Conservation (phyloP, 2,329 filamentous ascomycete species). For the Colletotrichum limetticola region DNA sequence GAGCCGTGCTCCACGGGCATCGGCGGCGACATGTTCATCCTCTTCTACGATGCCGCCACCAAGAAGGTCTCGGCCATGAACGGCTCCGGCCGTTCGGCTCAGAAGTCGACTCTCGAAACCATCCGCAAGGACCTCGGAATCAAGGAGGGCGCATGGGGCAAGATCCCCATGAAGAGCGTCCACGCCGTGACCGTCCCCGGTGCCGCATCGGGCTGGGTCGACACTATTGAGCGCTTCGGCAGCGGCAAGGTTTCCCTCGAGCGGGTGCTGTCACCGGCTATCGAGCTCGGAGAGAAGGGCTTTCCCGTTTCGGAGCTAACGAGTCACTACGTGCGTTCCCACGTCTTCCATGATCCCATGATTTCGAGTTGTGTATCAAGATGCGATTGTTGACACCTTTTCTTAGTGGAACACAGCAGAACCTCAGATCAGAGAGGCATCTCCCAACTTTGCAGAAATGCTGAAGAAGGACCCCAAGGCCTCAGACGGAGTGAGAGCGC, state of each 20-base stretch:
- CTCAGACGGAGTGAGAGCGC: slow-evolving; percentile 77
- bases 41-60: slow-evolving; percentile 87
- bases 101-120: slow-evolving; percentile 73
- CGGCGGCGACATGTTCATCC: slow-evolving; percentile 96
- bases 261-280: slow-evolving; percentile 84
- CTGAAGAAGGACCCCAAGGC: slow-evolving; percentile 80
- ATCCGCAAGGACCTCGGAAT: slow-evolving; percentile 77
- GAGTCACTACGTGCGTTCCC: slow-evolving; percentile 69
- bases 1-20: slow-evolving; percentile 95
- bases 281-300: slow-evolving; percentile 86
- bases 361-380: too few species aligned
- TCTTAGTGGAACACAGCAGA: slow-evolving; percentile 85
- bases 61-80: slow-evolving; percentile 89
- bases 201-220: slow-evolving; percentile 92
- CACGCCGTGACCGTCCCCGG: slow-evolving; percentile 90
- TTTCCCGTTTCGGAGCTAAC: slow-evolving; percentile 89
- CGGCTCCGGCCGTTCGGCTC: slow-evolving; percentile 87
- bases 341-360: too few species aligned
- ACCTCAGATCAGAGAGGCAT: slow-evolving; percentile 72
- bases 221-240: slow-evolving; percentile 87
- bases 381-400: too few species aligned
- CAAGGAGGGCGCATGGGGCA: slow-evolving; percentile 61
- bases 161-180: slow-evolving; percentile 80
- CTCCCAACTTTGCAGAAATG: slow-evolving; percentile 88
- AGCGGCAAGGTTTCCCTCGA: slow-evolving; percentile 83